Evolutionary conservation across 2,329 filamentous ascomycete genomes (phyloP), one percentile per base, ranked within the genome.

Genomic region (Colletotrichum truncatum): DNA sequence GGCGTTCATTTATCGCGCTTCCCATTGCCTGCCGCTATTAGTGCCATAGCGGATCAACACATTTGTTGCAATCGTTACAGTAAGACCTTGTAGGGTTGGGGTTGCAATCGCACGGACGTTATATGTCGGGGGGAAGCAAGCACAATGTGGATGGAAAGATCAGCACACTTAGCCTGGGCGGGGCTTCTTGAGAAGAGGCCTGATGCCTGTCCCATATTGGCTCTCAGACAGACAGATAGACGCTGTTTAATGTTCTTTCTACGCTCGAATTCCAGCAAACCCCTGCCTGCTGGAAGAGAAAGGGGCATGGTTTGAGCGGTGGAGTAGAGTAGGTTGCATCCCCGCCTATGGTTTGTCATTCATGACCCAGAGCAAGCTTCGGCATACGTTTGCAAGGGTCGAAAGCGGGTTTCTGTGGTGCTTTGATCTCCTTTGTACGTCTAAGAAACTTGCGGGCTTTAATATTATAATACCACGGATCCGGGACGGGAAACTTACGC

Each of bases 101-200:
- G 62, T 65, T 55, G 56, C 30, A 65, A 30, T 62, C 62, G 62
- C 62, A 65, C 62, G 57, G 62, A 49, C 62, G 16, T n/a, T 21
- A 36, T 25, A n/a, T 26, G 45, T 32, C n/a, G 52, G 52, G 52
- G 52, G 36, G 9, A 26, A 38, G 7, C n/a, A 46, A 18, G 34
- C 18, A 10, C 18, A 6, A 26, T n/a, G 23, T 32, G 30, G 23
- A 23, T 26, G 32, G 18, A 46, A 34, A 25, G 56, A 54, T 54
- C 56, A 34, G 26, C 56, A 38, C 48, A 32, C 16, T 34, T 23
- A 26, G 32, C 21, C 43, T 43, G 11, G 28, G 56, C 30, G 9
- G 38, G 38, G 14, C 28, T 16, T 30, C 21, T 48, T 6, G 30
- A 25, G 1, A 23, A 46, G 28, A 6, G n/a, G 25, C 49, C 11